phyloP scores from a whole-genome alignment of 768 basidiomycete genomes.

The Porpolomopsis calyptriformis region DNA sequence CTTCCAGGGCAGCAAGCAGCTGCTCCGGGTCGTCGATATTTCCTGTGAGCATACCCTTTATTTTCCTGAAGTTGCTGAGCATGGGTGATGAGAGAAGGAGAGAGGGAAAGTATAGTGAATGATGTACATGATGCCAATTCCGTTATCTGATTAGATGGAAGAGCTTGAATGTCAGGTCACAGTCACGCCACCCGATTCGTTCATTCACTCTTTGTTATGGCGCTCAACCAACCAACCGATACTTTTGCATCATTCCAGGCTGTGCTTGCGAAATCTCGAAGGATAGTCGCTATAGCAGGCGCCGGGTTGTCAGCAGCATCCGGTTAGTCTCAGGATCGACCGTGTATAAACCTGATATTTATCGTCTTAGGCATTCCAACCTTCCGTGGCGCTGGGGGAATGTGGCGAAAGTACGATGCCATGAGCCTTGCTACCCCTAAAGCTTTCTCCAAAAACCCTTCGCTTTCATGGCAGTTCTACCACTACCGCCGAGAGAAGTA shows the following conservation, averaged over 20 bases:
- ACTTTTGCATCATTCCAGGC: slow-evolving; percentile 24
- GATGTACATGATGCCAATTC: slow-evolving; percentile 1
- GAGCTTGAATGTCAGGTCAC: background rate
- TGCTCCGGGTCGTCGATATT: slow-evolving; percentile 25
- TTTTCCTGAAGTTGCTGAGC: slow-evolving; percentile 16
- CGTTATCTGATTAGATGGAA: slow-evolving; percentile 22
- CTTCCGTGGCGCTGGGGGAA: slow-evolving; percentile 40
- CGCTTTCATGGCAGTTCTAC: slow-evolving; percentile 54
- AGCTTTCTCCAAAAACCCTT: slow-evolving; percentile 38
- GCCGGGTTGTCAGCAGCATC: slow-evolving; percentile 60
- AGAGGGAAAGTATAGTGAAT: background rate
- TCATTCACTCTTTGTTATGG: background rate
- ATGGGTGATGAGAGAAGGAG: background rate
- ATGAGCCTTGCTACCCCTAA: slow-evolving; percentile 43
- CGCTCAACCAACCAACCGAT: slow-evolving; percentile 17
- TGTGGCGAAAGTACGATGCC: slow-evolving; percentile 43
- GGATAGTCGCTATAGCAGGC: slow-evolving; percentile 34
- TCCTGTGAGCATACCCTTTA: slow-evolving; percentile 34
- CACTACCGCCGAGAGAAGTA: slow-evolving; percentile 48
- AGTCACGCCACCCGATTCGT: background rate
- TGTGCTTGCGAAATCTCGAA: slow-evolving; percentile 20
- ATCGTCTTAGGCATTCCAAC: slow-evolving; percentile 30
- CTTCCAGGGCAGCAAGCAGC: slow-evolving; percentile 41
- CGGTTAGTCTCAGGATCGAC: slow-evolving; percentile 23
- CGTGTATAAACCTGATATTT: background rate